A percentile compares a stretch with the other conserved stretches of the same genome.
These are phyloP conservation scores for Akanthomyces lecanii DNA, from an alignment of 2,329 filamentous ascomycete genomes.

Conservation along the genomic window DNA sequence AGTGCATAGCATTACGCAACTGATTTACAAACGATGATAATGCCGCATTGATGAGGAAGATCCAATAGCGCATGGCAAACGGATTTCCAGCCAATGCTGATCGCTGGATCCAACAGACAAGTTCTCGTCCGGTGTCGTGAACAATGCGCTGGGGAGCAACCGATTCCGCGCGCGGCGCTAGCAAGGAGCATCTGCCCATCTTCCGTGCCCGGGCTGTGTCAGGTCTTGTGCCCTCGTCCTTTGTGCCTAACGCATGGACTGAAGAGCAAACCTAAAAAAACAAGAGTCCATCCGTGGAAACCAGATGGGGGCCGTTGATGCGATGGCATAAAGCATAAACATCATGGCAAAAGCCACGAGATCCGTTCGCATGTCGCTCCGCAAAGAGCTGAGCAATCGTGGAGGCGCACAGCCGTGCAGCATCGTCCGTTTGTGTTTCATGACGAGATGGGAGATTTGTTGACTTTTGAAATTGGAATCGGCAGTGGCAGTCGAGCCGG, in stretches of 20 bases:
- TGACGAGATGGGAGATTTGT: neutral
- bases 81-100: neutral
- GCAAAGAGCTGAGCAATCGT: neutral
- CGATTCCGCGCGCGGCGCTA: neutral
- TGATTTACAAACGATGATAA: neutral
- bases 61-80: neutral
- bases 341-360: neutral
- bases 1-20: neutral
- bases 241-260: neutral
- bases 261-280: neutral
- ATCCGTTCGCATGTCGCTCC: constrained; percentile 6
- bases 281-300: neutral
- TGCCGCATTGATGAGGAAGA: neutral
- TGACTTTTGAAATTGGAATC: neutral
- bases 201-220: constrained; percentile 1
- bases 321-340: neutral
- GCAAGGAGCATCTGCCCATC: neutral
- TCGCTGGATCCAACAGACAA: neutral
- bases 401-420: neutral
- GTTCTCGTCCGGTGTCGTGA: constrained; percentile 1
- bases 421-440: too few species aligned
- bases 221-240: neutral
- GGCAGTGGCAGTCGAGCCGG: neutral
- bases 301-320: constrained; percentile 3
- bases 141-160: constrained; percentile 1